These are phyloP conservation scores for Petunia axillaris DNA, from an alignment of 257 asterid species.

Conservation along the genomic window DNA sequence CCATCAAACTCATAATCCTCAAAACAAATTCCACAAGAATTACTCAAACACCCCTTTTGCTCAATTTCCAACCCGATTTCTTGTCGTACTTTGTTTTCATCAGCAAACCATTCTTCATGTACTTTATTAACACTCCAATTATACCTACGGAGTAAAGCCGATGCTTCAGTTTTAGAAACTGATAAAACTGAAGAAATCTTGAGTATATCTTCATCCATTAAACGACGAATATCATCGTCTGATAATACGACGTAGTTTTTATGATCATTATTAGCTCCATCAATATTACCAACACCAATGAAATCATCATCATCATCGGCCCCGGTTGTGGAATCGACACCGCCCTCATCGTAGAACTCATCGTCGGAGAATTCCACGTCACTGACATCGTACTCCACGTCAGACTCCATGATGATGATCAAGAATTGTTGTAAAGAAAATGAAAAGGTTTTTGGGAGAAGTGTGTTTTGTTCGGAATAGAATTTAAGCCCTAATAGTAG, in stretches of 20 bases:
- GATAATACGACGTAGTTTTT: constrained; percentile 25
- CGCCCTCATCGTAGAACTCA: neutral
- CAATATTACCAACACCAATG: neutral
- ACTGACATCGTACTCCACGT: constrained; percentile 17
- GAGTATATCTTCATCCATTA: constrained; percentile 18
- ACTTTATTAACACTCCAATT: constrained; percentile 42
- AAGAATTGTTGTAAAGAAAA: neutral
- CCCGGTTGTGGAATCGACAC: neutral
- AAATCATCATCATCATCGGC: neutral
- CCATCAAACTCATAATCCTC: constrained; percentile 14
- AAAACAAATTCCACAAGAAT: constrained; percentile 36
- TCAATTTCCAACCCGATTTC: constrained; percentile 30
- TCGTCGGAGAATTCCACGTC: constrained; percentile 21
- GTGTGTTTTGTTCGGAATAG: constrained; percentile 20
- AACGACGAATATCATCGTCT: constrained; percentile 21
- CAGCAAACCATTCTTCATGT: constrained; percentile 53
- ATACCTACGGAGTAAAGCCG: constrained; percentile 26
- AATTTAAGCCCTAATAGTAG: constrained; percentile 18
- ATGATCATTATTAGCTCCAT: neutral
- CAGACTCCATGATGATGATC: constrained; percentile 19
- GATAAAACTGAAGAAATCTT: constrained; percentile 32
- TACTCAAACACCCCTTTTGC: neutral
- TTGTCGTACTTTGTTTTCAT: constrained; percentile 32
- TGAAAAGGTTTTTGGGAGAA: neutral
- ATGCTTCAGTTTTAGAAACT: constrained; percentile 30